Evolutionary conservation across 805 yeast genomes (phyloP), one percentile per base, ranked within the genome.

Genomic region (Barnettozyma pratensis): DNA sequence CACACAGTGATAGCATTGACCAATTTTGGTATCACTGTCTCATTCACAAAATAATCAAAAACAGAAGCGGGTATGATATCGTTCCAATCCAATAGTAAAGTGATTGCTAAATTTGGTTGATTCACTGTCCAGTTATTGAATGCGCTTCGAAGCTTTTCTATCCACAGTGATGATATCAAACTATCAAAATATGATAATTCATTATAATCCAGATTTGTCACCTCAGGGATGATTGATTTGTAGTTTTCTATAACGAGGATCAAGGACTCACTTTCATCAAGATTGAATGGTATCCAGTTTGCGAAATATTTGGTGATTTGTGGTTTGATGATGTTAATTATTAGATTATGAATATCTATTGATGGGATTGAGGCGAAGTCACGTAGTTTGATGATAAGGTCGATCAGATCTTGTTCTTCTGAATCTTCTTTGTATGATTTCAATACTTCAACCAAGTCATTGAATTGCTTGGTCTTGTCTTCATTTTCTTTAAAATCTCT

Each of bases 31-130:
- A 64, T 45, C 2, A 81, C 57, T 5, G 62, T 59, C 3, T 56
- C 58, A 6, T 57, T 47, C 4, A 67, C 42, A 11, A 77, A 45
- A 39, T 59, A 58, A 4, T 63, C 55, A 11, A 67, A 54, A 2
- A 65, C 54, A 4, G 51, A 46, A 0, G 42, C 42, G 3, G 75
- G 70, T 3, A 76, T 45, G 2, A 74, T 50, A 1, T 57, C 60
- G 27, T 59, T 63, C 81, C 79, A 74, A 25, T 69, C 71, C 19
- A 74, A 62, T 0, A 77, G 44, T 3, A 74, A 47, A 0, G 68
- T 58, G 6, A 76, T 59, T 1, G 70, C 72, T 10, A 71, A 46
- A 41, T 69, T 66, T 1, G 79, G 74, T 38, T 69, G 66, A 14
- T 55, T 44, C 5, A 67, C 58, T 7, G 67, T 53, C 80, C 81